A percentile compares a stretch with the other conserved stretches of the same genome.
These are phyloP conservation scores for Haematococcus lacustris DNA, from an alignment of 139 green algal genomes.

Conservation along the genomic window DNA sequence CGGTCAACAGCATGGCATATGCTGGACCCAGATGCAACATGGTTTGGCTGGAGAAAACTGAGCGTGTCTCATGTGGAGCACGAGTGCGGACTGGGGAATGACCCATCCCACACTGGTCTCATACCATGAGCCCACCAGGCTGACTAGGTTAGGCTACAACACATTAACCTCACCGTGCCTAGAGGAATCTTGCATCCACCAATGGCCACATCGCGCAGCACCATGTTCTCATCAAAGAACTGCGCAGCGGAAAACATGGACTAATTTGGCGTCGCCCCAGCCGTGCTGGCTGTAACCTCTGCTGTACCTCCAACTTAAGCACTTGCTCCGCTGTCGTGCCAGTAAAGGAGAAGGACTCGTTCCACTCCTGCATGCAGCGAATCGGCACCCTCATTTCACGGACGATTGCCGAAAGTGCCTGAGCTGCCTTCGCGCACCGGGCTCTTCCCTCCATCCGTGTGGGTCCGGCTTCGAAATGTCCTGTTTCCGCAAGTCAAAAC, in stretches of 20 bases:
- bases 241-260: too few species aligned
- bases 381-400: not conserved
- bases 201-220: conserved; percentile 29
- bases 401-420: not conserved
- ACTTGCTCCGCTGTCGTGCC: conserved; percentile 11
- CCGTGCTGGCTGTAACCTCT: too few species aligned
- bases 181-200: conserved; percentile 24
- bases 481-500: not conserved
- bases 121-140: too few species aligned
- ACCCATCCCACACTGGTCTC: too few species aligned
- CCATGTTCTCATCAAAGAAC: conserved; percentile 41
- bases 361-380: conserved; percentile 28
- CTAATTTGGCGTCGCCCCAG: too few species aligned
- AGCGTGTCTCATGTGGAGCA: too few species aligned
- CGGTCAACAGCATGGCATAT: too few species aligned
- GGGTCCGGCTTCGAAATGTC: conserved; percentile 1
- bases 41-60: too few species aligned
- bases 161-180: too few species aligned
- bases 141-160: too few species aligned
- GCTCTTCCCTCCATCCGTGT: conserved; percentile 31
- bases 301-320: conserved; percentile 37
- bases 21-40: too few species aligned
- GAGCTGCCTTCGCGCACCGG: conserved; percentile 8
- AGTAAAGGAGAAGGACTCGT: conserved; percentile 28
- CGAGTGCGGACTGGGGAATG: too few species aligned